Conservation (phyloP, 2,329 filamentous ascomycete genomes). For the Colletotrichum costaricense region DNA sequence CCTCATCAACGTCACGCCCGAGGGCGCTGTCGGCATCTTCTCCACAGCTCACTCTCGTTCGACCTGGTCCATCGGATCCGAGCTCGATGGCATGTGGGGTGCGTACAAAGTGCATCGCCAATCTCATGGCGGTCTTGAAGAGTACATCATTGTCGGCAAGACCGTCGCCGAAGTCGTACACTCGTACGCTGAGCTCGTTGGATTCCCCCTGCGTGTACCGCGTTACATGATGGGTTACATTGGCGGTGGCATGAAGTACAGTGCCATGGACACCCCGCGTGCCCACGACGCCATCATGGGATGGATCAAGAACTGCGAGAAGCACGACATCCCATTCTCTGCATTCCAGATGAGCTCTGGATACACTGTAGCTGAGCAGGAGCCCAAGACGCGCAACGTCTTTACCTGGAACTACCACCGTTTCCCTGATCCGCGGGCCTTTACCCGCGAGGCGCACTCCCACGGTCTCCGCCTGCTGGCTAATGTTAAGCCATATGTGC, state of each 20-base stretch:
- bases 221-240: slow-evolving; percentile 81
- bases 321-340: slow-evolving; percentile 76
- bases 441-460: slow-evolving; percentile 70
- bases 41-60: slow-evolving; percentile 74
- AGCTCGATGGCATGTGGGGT: slow-evolving; percentile 82
- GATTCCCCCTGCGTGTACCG: slow-evolving; percentile 75
- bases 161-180: slow-evolving; percentile 74
- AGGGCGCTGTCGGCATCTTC: slow-evolving; percentile 75
- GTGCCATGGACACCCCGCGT: slow-evolving; percentile 60
- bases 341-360: slow-evolving; percentile 80
- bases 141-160: slow-evolving; percentile 75
- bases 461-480: slow-evolving; percentile 75
- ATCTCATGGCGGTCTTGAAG: slow-evolving; percentile 77
- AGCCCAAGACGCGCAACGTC: slow-evolving; percentile 77
- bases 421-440: slow-evolving; percentile 75
- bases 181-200: slow-evolving; percentile 75
- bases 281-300: slow-evolving; percentile 70
- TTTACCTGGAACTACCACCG: slow-evolving; percentile 78
- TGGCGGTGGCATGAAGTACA: slow-evolving; percentile 70
- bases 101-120: slow-evolving; percentile 80
- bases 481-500: slow-evolving; percentile 80
- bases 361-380: slow-evolving; percentile 74
- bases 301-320: slow-evolving; percentile 70
- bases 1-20: slow-evolving; percentile 73
- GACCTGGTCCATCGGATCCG: slow-evolving; percentile 74